Evolutionary conservation across 495 filamentous ascomycete species (phyloP).

Genomic region (Entonaema liquescens): DNA sequence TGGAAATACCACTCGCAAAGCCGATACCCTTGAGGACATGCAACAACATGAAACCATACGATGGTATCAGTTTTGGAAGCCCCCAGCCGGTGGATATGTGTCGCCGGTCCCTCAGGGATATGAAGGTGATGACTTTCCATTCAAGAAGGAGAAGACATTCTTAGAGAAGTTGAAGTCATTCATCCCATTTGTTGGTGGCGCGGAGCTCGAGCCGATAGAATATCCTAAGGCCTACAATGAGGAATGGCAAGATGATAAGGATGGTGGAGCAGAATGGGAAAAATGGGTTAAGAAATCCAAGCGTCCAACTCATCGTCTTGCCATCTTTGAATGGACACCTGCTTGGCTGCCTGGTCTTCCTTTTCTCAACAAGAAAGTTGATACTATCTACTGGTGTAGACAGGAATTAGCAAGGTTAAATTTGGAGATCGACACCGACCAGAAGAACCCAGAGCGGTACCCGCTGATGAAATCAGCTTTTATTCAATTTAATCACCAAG

Average conservation of each 20-base stretch:
- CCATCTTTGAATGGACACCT: slow-evolving; percentile 75
- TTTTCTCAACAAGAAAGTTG: slow-evolving; percentile 86
- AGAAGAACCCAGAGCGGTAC: slow-evolving; percentile 83
- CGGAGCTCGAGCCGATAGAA: slow-evolving; percentile 56
- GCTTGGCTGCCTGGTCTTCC: slow-evolving; percentile 81
- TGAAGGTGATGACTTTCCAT: slow-evolving; percentile 52
- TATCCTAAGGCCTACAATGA: slow-evolving; percentile 78
- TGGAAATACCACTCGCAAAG: slow-evolving; percentile 57
- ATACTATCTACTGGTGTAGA: slow-evolving; percentile 92
- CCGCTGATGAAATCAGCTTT: slow-evolving; percentile 98
- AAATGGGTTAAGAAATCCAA: slow-evolving; percentile 82
- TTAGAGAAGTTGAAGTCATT: slow-evolving; percentile 54
- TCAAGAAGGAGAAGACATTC: slow-evolving; percentile 54
- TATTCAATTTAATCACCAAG: slow-evolving; percentile 98
- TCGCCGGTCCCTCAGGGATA: slow-evolving; percentile 61
- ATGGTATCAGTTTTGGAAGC: slow-evolving; percentile 66
- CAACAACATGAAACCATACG: slow-evolving; percentile 50
- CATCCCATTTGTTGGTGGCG: slow-evolving; percentile 51
- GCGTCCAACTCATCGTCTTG: slow-evolving; percentile 84
- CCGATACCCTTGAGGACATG: slow-evolving; percentile 55
- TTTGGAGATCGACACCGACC: slow-evolving; percentile 91
- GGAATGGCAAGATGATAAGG: slow-evolving; percentile 68
- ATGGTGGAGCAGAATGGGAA: slow-evolving; percentile 81
- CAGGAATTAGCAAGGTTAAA: slow-evolving; percentile 89
- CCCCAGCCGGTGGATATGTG: slow-evolving; percentile 60